Base-by-base conservation (phyloP, 257 asterid species). In the Solanum pennellii region DNA sequence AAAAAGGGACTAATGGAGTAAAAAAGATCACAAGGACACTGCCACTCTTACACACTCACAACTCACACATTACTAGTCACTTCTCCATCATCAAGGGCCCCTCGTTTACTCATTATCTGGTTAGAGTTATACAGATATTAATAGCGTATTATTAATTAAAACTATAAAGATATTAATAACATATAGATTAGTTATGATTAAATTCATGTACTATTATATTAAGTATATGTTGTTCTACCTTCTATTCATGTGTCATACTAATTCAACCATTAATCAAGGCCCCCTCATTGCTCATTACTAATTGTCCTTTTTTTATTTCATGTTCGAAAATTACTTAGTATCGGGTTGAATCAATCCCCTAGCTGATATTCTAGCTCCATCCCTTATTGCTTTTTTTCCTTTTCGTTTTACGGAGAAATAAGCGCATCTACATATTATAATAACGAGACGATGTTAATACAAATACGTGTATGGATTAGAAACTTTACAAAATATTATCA, bases 1-100 rank as follows among this genome's bases (percentile, higher is more conserved):
- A 76, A 76, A 76, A 76, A n/a, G 59, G 59, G 35, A 41, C 35
- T 80, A 47, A 80, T 47, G 69, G 27, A 80, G 85, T 47, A 29
- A 29, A 29, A 47, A 80, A 29, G 20, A 80, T 80, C 85, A 80
- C 42, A 80, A 80, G 44, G 85, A 47, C 85, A 80, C 69, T 80
- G 29, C 27, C 68, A 76, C 83, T 41, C 35, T 75, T 75, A 75
- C 83, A 41, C 83, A 76, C 83, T 41, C 59, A 49, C 41, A 80
- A 80, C 44, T 80, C 85, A 47, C 68, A 80, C 68, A 80, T 47
- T 80, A 80, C 20, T 18, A 16, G 68, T 47, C 85, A 80, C 85
- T 80, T 47, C 68, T 80, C 68, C 68, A 27, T 80, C 68, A 80
- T 47, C 27, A 29, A 37, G 69, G 68, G 12, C n/a, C 85, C 83